Evolutionary conservation across 148 eudicot genomes (phyloP).

Genomic region (Cornus florida): DNA sequence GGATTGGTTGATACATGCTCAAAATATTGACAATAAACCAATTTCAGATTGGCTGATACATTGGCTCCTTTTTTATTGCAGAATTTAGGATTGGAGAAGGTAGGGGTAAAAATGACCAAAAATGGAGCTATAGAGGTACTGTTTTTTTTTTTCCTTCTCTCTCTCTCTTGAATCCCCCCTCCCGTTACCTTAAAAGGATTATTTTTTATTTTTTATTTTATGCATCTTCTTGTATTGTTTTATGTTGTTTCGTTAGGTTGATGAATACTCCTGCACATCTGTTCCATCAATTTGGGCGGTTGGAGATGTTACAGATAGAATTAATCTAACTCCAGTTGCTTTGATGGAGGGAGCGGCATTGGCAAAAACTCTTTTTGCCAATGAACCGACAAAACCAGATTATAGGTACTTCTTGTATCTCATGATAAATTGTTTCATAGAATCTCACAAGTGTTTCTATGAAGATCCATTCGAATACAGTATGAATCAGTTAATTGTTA

Average conservation of each 20-base stretch:
- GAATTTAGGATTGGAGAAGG: constrained; percentile 88
- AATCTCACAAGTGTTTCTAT: neutral
- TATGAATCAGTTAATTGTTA: neutral
- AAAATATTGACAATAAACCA: neutral
- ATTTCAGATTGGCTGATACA: neutral
- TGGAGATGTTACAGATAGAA: constrained; percentile 96
- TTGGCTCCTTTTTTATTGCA: constrained; percentile 28
- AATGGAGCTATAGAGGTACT: constrained; percentile 88
- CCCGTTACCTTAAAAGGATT: no score
- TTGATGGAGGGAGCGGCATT: constrained; percentile 97
- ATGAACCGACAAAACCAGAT: constrained; percentile 94
- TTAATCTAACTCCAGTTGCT: constrained; percentile 95
- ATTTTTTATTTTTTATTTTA: neutral
- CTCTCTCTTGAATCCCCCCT: neutral
- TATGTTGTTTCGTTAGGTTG: constrained; percentile 54
- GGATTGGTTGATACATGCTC: neutral
- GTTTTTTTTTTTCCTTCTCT: neutral
- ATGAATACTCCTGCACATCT: constrained; percentile 81
- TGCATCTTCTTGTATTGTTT: constrained; percentile 1
- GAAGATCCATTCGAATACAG: neutral
- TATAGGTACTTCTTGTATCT: constrained; percentile 53
- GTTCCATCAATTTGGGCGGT: constrained; percentile 99
- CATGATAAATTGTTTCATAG: constrained; percentile 1
- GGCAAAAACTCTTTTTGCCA: constrained; percentile 84
- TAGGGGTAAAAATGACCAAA: constrained; percentile 75